A percentile compares a stretch with the other conserved stretches of the same genome.
phyloP scores from a whole-genome alignment of 345 rosid species.

The Combretum micranthum region DNA sequence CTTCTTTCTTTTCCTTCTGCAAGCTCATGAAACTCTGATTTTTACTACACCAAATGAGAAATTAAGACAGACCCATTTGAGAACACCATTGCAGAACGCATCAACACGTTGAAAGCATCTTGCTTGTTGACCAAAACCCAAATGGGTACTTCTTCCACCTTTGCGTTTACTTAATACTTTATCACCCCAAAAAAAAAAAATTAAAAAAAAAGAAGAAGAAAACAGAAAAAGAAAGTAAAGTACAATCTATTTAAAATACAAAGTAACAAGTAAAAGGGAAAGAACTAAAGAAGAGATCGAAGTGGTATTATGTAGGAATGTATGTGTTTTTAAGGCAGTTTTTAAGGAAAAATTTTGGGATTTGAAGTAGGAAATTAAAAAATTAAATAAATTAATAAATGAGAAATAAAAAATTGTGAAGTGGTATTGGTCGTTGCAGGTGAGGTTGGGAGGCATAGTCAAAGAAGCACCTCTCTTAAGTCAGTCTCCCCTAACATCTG shows the following conservation, averaged over 20 bases:
- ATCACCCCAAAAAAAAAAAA: background rate
- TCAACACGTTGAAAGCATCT: background rate
- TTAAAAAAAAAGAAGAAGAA: too few relatives aligned
- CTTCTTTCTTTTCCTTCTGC: background rate
- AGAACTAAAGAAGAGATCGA: too few relatives aligned
- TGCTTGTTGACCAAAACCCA: background rate
- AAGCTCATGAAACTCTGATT: too few relatives aligned
- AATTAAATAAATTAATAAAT: background rate
- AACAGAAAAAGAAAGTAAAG: too few relatives aligned
- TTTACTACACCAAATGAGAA: too few relatives aligned
- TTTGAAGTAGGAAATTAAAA: background rate
- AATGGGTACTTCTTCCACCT: background rate
- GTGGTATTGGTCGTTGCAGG: conserved; percentile 1
- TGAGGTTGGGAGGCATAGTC: background rate
- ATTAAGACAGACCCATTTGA: too few relatives aligned
- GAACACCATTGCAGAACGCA: background rate
- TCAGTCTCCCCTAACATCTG: background rate
- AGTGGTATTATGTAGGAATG: too few relatives aligned
- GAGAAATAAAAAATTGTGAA: background rate
- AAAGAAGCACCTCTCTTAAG: background rate
- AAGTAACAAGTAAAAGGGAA: too few relatives aligned
- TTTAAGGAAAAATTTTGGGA: background rate
- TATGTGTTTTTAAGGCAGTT: too few relatives aligned
- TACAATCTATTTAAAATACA: too few relatives aligned
- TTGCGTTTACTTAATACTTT: background rate